Conservation (phyloP, 768 basidiomycete species). For the Termitomyces heimii region DNA sequence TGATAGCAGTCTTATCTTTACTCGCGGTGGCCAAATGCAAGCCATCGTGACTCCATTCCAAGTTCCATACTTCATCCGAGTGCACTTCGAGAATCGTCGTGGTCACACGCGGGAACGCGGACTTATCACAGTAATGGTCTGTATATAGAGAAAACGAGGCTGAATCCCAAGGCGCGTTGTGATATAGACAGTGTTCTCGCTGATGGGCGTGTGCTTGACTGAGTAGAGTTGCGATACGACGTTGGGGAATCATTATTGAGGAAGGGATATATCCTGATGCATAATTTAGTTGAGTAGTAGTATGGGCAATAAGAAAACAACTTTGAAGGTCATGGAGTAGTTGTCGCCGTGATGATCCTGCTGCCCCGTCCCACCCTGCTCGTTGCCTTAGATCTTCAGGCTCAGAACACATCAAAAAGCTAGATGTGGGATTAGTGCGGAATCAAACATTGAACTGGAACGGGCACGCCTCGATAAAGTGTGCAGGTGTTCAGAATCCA, state of each 20-base stretch:
- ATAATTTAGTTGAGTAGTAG: slow-evolving; percentile 4
- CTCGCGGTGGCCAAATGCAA: slow-evolving; percentile 80
- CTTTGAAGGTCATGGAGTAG: slow-evolving; percentile 81
- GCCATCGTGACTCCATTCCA: slow-evolving; percentile 94
- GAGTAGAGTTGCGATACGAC: slow-evolving; percentile 79
- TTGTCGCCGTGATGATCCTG: slow-evolving; percentile 68
- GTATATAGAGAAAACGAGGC: slow-evolving; percentile 74
- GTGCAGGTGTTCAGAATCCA: slow-evolving; percentile 79
- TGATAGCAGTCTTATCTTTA: slow-evolving; percentile 81
- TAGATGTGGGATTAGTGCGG: slow-evolving; percentile 23
- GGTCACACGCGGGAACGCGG: slow-evolving; percentile 79
- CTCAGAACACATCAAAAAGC: slow-evolving; percentile 90
- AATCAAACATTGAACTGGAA: slow-evolving; percentile 1
- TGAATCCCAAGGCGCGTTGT: slow-evolving; percentile 60
- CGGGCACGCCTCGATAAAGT: slow-evolving; percentile 73
- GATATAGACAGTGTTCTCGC: slow-evolving; percentile 77
- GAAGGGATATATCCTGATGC: slow-evolving; percentile 80
- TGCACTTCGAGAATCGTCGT: slow-evolving; percentile 85
- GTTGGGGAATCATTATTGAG: slow-evolving; percentile 87
- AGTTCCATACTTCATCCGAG: slow-evolving; percentile 91
- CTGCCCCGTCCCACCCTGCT: slow-evolving; percentile 87
- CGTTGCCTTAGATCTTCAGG: slow-evolving; percentile 75
- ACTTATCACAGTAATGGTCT: slow-evolving; percentile 80
- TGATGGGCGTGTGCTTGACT: slow-evolving; percentile 83
- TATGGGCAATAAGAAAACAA: slow-evolving; percentile 26